Evolutionary conservation across 176 grass and related monocot species (phyloP), one percentile per base, ranked within the genome.

Genomic region (Oryza longistaminata): DNA sequence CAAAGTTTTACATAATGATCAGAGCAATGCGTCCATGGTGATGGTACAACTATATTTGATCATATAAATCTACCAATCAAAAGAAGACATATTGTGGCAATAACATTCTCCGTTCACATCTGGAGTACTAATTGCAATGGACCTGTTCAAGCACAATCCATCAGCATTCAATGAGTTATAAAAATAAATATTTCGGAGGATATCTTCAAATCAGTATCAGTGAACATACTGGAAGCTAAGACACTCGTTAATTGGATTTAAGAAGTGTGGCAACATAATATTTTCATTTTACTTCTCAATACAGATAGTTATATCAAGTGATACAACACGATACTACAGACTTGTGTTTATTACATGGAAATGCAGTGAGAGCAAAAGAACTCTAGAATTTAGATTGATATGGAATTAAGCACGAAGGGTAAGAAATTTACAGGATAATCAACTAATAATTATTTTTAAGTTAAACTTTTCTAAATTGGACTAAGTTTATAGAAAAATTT

Each of bases 21-120:
- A 31, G 29, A 31, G 29, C 3, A 31, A 31, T 31, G 29, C 3
- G 29, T 31, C 29, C 29, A 31, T 31, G 29, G 29, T 31, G 29
- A 31, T 31, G 29, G 2, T 31, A 31, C 29, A 31, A 31, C 29
- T 31, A 31, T 31, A 31, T 31, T 31, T 31, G 29, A 31, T 31
- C 29, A 31, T 31, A 31, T 2, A 31, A 31, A 31, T 31, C 29
- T 31, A 31, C 29, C 29, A 31, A 2, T 31, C 29, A 31, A 31
- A 31, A 31, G 29, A 31, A 31, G 29, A 31, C 29, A 31, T 29
- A 29, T 31, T 31, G 29, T 31, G 29, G 29, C 29, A 77, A 82
- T 64, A 13, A 90, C 84, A 87, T 90, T 90, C 46, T 87, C 88
- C 0, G 79, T 78, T 82, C 3, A 17, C 68, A 87, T 90, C 88